Evolutionary conservation across 352 stramenopile genomes (phyloP), one percentile per base, ranked within the genome.

Genomic region (Phytopythium montanum): DNA sequence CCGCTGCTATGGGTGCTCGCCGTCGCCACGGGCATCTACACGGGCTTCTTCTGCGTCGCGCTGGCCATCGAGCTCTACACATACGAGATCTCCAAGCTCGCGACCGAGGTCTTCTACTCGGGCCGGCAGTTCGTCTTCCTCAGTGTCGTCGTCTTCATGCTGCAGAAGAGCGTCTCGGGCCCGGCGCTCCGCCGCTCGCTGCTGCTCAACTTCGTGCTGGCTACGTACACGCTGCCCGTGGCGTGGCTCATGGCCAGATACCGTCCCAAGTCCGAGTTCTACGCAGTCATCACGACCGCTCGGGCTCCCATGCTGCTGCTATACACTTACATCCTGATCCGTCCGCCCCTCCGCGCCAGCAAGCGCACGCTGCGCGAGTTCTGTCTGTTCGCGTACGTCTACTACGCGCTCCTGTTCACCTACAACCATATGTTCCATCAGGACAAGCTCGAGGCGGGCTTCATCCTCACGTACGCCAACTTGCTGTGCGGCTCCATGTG

Each of bases 381-480:
- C 50, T 88, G 79, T 33, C 44, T 70, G 12, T 88, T 81, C 51
- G 65, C 65, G 42, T 79, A 84, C 49, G 59, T 80, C 18, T 84
- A 81, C 66, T 81, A 87, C 56, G 50, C 64, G 29, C 61, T 87
- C 18, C 60, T 81, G 18, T 79, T 82, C 41, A 57, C 68, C 19
- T 84, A 83, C 64, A 85, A 77, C 54, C 68, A 84, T 23, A 66
- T 83, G 21, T 87, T 87, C 38, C 75, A 58, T 29, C 60, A 72
- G n/a, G 58, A 62, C 25, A 68, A 81, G 21, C 28, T 87, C 62
- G 76, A 88, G 13, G 55, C 65, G 1, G 77, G 78, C 2, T 88
- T 86, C 61, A 79, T 72, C n/a, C 56, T 88, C 28, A 84, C 73
- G n/a, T 86, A 86, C 52, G 70, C 70, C 29, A 83, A 86, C 51